Evolutionary conservation across 805 yeast genomes (phyloP).

Genomic region (Starmerella cellae): DNA sequence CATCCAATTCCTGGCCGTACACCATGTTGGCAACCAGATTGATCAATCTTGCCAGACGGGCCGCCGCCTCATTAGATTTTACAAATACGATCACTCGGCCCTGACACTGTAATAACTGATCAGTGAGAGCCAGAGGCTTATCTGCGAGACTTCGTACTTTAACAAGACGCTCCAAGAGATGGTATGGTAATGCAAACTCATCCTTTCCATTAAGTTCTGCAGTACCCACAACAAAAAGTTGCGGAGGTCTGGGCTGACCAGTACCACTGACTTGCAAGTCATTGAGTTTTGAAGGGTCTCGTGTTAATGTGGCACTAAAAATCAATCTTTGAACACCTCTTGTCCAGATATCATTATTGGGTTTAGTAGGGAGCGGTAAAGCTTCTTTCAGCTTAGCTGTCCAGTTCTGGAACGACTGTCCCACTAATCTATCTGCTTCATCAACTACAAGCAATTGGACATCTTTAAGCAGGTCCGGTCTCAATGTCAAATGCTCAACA

Average conservation of each 20-base stretch:
- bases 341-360: constrained; percentile 18
- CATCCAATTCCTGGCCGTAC: constrained; percentile 13
- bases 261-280: constrained; percentile 41
- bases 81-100: constrained; percentile 42
- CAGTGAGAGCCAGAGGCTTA: constrained; percentile 65
- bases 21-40: constrained; percentile 29
- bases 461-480: constrained; percentile 42
- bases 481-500: constrained; percentile 39
- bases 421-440: constrained; percentile 91
- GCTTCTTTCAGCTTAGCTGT: constrained; percentile 34
- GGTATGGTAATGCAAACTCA: constrained; percentile 30
- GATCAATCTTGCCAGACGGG: constrained; percentile 59
- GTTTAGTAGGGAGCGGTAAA: constrained; percentile 9
- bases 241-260: constrained; percentile 36
- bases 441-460: constrained; percentile 64
- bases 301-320: constrained; percentile 86
- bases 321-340: constrained; percentile 50
- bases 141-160: constrained; percentile 25
- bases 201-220: constrained; percentile 24
- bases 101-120: constrained; percentile 32
- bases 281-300: constrained; percentile 79
- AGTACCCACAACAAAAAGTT: constrained; percentile 57
- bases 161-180: constrained; percentile 28
- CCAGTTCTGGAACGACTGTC: constrained; percentile 93
- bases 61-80: constrained; percentile 71